phyloP scores from a whole-genome alignment of 106 monocot genomes.

The Dioscorea dumetorum region DNA sequence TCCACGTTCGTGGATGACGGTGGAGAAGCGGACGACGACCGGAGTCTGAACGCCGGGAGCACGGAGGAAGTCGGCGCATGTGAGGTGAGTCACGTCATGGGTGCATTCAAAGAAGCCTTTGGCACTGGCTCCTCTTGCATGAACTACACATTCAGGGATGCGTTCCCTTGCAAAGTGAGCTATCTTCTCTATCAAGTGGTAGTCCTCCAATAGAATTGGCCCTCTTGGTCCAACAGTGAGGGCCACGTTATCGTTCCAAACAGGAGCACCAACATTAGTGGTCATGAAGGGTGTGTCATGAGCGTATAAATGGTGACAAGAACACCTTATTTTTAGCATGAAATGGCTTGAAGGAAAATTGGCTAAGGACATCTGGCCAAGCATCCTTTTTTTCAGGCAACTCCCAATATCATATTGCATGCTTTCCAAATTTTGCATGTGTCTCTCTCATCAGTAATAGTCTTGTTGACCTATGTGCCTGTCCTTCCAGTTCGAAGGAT shows the following conservation, averaged over 20 bases:
- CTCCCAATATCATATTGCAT: too few species aligned
- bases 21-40: conserved; percentile 70
- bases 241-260: conserved; percentile 73
- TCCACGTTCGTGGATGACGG: conserved; percentile 75
- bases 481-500: too few species aligned
- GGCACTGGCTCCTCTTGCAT: conserved; percentile 62
- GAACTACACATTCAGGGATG: conserved; percentile 71
- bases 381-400: too few species aligned
- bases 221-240: conserved; percentile 67
- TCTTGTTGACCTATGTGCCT: too few species aligned
- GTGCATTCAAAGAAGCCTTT: conserved; percentile 85
- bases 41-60: conserved; percentile 64
- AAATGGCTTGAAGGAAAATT: too few species aligned
- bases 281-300: conserved; percentile 56
- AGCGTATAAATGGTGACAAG: too few species aligned
- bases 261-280: conserved; percentile 62
- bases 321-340: too few species aligned
- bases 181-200: conserved; percentile 65
- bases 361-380: too few species aligned
- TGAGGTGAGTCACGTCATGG: conserved; percentile 55
- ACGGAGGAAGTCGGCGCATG: conserved; percentile 77
- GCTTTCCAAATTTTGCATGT: too few species aligned
- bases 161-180: conserved; percentile 71
- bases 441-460: too few species aligned
- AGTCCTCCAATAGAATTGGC: conserved; percentile 65